These are phyloP conservation scores for Fusarium sp. DNA, from an alignment of 2,329 filamentous ascomycete species.

Conservation along the genomic window DNA sequence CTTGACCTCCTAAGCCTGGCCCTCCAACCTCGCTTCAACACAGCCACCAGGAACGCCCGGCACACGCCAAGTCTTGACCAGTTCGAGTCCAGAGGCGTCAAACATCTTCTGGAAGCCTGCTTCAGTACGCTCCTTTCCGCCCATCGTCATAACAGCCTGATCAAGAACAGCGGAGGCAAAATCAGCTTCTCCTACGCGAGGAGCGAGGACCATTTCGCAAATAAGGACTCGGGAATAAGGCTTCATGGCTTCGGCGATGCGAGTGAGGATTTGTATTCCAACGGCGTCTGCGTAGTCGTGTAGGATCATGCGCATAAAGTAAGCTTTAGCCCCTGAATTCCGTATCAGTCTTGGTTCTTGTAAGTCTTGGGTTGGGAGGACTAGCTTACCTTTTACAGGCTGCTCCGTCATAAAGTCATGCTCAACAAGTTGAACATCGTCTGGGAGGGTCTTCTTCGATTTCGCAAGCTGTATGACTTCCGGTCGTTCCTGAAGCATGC, in stretches of 20 bases:
- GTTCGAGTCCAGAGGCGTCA: constrained; percentile 44
- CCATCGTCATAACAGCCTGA: constrained; percentile 49
- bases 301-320: constrained; percentile 50
- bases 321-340: constrained; percentile 47
- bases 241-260: constrained; percentile 44
- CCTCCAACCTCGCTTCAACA: constrained; percentile 39
- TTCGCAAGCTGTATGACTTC: constrained; percentile 44
- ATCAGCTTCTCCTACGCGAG: constrained; percentile 44
- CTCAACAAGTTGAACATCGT: constrained; percentile 32
- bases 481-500: constrained; percentile 42
- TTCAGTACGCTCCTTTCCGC: constrained; percentile 48
- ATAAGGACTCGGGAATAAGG: constrained; percentile 44
- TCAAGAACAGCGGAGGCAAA: constrained; percentile 47
- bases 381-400: constrained; percentile 43
- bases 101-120: constrained; percentile 45
- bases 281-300: constrained; percentile 47
- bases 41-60: constrained; percentile 41
- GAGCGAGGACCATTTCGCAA: constrained; percentile 48
- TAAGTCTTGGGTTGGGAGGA: neutral
- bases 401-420: constrained; percentile 48
- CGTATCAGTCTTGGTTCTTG: neutral
- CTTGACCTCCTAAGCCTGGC: neutral
- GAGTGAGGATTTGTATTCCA: constrained; percentile 43
- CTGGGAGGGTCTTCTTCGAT: constrained; percentile 28
- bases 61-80: constrained; percentile 43